A percentile compares a stretch with the other conserved stretches of the same genome.
phyloP scores from a whole-genome alignment of 345 rosid genomes.

The Eucalyptus globulus region DNA sequence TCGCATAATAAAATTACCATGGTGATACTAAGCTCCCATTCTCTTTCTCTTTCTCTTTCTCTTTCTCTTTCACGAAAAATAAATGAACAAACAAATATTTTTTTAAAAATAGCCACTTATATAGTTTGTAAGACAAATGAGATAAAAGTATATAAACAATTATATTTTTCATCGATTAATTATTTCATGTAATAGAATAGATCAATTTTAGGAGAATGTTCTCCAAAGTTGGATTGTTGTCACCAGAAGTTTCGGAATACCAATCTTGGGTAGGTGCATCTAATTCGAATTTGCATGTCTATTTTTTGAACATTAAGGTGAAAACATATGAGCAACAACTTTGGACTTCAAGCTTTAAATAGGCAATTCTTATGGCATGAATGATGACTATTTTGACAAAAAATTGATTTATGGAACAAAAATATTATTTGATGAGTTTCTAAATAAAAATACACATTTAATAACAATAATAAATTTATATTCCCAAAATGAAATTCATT shows the following conservation, averaged over 20 bases:
- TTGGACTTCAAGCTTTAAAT: neutral
- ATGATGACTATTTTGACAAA: no score
- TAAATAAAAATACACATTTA: no score
- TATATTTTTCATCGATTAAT: neutral
- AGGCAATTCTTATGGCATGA: neutral
- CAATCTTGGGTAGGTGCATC: neutral
- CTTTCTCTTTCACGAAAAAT: neutral
- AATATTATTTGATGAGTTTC: accelerated
- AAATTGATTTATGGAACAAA: no score
- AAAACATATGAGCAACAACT: neutral
- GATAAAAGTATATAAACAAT: neutral
- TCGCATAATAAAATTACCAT: neutral
- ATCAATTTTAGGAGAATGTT: neutral
- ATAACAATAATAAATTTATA: no score
- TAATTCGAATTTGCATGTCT: neutral
- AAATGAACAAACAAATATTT: neutral
- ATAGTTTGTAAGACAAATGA: no score
- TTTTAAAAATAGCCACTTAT: accelerated
- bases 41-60: no score
- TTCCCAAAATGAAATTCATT: no score
- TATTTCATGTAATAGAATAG: neutral
- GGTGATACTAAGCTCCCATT: neutral
- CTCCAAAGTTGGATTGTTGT: neutral
- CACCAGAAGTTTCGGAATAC: neutral
- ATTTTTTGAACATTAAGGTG: neutral